Evolutionary conservation across 805 yeast genomes (phyloP), one percentile per base, ranked within the genome.

Genomic region (Kodamaea neixiangensis): DNA sequence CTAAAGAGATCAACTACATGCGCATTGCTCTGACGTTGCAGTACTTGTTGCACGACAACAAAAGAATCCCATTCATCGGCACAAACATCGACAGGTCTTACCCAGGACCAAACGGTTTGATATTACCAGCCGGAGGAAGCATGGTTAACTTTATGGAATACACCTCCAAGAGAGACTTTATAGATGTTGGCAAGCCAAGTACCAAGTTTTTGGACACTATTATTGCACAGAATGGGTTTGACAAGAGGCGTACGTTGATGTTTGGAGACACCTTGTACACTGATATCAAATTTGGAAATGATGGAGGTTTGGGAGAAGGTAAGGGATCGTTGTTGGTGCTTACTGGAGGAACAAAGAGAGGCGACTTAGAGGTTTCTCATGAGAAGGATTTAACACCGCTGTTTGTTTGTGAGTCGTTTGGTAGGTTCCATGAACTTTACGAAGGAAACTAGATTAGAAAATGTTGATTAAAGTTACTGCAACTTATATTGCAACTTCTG

Each of bases 251-350:
- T 31, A 68, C 76, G 2, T 52, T 72, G 43, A 72, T 72, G 77
- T 66, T 72, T 7, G 77, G 77, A 10, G 77, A 72, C 51, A 72
- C 77, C 3, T 56, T 72, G 37, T 72, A 72, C 52, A 72, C 77
- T 2, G 77, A 72, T 51, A 71, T 72, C 53, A 72, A 72, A 54
- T 72, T 72, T 55, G 77, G 76, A 2, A 72, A 72, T 49, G 77
- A 72, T 50, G 75, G 76, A 1, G 50, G 58, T 1, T 56, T 71
- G 38, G 62, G 56, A 1, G 55, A 58, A 3, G 41, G 41, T 7
- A 14, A 19, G 20, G 69, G 71, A 0, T 57, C 73, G 1, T 51
- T 72, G 31, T 60, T 72, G 53, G 76, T 72, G 10, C 57, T 72
- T 45, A 58, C 70, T 7, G 77, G 77, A 2, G 76, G 76, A 1